Evolutionary conservation across 2,329 filamentous ascomycete genomes (phyloP).

Genomic region (Aureobasidium sp.): DNA sequence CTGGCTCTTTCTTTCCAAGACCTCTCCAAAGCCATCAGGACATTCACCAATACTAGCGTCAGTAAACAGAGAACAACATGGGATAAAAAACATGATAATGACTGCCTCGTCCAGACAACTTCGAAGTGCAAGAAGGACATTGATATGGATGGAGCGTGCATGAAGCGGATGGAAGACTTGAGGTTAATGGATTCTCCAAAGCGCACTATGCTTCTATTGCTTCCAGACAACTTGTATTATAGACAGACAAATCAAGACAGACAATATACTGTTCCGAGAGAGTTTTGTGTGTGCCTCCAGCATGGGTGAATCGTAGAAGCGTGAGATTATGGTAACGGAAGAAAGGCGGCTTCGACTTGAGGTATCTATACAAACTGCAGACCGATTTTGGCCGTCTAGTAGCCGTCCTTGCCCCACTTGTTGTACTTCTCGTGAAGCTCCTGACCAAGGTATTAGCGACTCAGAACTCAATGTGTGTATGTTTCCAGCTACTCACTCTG

Average conservation of each 20-base stretch:
- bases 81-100: background rate
- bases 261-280: background rate
- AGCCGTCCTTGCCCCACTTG: slow-evolving; percentile 99
- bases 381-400: slow-evolving; percentile 34
- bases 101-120: background rate
- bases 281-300: background rate
- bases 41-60: no score
- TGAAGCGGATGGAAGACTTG: background rate
- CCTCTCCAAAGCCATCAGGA: no score
- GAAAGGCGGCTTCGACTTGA: slow-evolving; percentile 3
- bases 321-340: background rate
- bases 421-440: slow-evolving; percentile 94
- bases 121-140: background rate
- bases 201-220: background rate
- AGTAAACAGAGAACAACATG: no score
- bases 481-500: slow-evolving; percentile 50
- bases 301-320: background rate
- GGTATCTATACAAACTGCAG: slow-evolving; percentile 10
- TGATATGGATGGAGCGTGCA: background rate
- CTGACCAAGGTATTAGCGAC: slow-evolving; percentile 35
- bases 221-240: background rate
- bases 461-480: background rate
- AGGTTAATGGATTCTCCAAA: background rate
- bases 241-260: background rate
- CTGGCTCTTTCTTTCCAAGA: background rate